Base-by-base conservation (phyloP, 2,329 filamentous ascomycete species). In the Ophiostoma sp. region DNA sequence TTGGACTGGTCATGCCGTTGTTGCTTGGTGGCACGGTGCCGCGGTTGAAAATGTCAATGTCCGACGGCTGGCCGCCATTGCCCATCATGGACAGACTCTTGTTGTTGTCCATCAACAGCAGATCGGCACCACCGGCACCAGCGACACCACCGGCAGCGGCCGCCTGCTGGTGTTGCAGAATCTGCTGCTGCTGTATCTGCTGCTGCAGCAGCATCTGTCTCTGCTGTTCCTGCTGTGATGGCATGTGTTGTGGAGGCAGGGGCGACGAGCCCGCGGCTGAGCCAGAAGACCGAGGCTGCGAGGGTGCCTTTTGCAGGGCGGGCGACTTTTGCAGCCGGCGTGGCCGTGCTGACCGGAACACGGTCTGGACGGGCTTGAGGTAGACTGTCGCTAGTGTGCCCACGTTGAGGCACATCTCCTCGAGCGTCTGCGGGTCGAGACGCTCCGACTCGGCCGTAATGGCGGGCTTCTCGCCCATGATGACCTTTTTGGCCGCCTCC, bases 381-480 rank as follows among this genome's bases (percentile, higher is more conserved):
- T 99, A 99, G 68, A 99, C 94, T 0, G 95, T 99, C 3, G 95
- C 95, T 3, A 99, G 85, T 0, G 95, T 98, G 74, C 95, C 95
- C 65, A 99, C 94, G 75, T 94, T 96, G 72, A 99, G 86, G 77
- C 95, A 98, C 87, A 99, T 94, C 79, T 99, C 95, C 80, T 99
- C 95, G 8, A 99, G 85, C 0, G 95, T 99, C 65, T 86, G 85
- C 0, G 94, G 90, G 77, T 99, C 95, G 2, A 99, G 86, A 74
- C 94, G 94, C 81, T 99, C 95, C 36, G 92, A 94, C 79, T 99
- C 95, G 44, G 95, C 94, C 1, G 94, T 97, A 79, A 99, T 98
- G 8, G 94, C 87, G 7, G 95, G 95, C 79, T 99, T 99, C 75
- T 96, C 91, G 72, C 95, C 94, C 94, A 99, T 98, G 74, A 99